Percentiles rank a stretch among this genome's conserved stretches.
These are phyloP conservation scores for Tulasnella sp. DNA, from an alignment of 768 basidiomycete genomes.

Conservation along the genomic window DNA sequence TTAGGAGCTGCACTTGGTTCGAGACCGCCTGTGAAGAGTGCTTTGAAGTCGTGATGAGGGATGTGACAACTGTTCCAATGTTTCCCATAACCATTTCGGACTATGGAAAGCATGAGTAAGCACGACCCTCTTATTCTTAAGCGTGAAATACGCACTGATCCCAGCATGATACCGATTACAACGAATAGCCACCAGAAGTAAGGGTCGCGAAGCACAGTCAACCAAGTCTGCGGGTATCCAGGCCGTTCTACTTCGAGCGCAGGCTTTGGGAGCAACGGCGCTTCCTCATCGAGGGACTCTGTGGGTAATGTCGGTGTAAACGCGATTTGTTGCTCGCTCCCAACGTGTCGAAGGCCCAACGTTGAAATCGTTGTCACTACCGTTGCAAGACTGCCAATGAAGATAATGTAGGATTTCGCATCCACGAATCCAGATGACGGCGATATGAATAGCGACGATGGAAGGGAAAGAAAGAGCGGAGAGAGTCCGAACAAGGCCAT, in stretches of 20 bases:
- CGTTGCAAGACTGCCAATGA: conserved; percentile 1
- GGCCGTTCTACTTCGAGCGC: background rate
- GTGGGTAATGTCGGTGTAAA: background rate
- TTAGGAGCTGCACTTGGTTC: conserved; percentile 59
- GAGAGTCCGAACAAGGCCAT: conserved; percentile 76
- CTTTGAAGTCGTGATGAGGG: conserved; percentile 20
- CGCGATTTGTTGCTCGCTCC: background rate
- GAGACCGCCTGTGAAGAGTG: conserved; percentile 34
- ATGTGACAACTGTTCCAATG: conserved; percentile 56
- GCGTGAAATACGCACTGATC: conserved; percentile 42
- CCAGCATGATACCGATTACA: conserved; percentile 45
- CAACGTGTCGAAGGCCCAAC: background rate
- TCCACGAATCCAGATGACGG: conserved; percentile 26
- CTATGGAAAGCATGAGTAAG: conserved; percentile 8
- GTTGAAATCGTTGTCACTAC: conserved; percentile 1
- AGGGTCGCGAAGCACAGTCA: conserved; percentile 37
- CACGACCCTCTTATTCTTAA: conserved; percentile 34
- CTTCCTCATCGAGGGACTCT: conserved; percentile 11
- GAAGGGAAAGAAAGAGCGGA: conserved; percentile 55
- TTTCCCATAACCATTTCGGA: conserved; percentile 50
- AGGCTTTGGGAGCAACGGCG: conserved; percentile 13
- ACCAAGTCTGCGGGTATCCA: conserved; percentile 11
- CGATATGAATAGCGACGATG: conserved; percentile 18
- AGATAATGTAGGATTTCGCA: conserved; percentile 21
- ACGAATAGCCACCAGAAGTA: conserved; percentile 57